A percentile compares a stretch with the other conserved stretches of the same genome.
Conservation (phyloP, 352 stramenopile species). For the Phytophthora sp. region DNA sequence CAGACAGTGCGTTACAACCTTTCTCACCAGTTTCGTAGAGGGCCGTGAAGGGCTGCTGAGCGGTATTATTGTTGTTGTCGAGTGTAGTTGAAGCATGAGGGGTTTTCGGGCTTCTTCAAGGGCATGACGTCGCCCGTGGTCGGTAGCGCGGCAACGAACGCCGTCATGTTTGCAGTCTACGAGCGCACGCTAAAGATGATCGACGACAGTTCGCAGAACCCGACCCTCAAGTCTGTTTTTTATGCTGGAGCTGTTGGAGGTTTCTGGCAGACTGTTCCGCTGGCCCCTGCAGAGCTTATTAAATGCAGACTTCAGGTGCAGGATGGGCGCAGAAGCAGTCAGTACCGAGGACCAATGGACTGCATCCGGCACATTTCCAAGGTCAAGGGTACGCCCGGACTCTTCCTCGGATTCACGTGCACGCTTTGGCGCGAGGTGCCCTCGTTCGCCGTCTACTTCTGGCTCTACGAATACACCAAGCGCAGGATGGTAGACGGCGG, state of each 20-base stretch:
- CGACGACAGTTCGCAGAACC: conserved; percentile 55
- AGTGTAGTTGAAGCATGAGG: conserved; percentile 64
- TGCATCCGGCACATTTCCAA: conserved; percentile 81
- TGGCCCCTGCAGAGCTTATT: conserved; percentile 83
- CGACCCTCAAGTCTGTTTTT: conserved; percentile 73
- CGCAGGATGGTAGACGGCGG: conserved; percentile 63
- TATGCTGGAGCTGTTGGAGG: conserved; percentile 70
- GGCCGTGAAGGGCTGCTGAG: not conserved
- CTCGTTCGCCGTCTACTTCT: conserved; percentile 88
- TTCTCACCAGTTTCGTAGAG: not conserved
- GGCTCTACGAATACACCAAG: conserved; percentile 81
- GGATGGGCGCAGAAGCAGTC: conserved; percentile 54
- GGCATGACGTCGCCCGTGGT: conserved; percentile 83
- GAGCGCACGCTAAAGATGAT: conserved; percentile 73
- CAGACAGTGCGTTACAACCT: conserved; percentile 41
- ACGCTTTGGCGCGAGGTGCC: conserved; percentile 82
- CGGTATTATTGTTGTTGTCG: not conserved
- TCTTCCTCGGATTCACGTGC: conserved; percentile 79
- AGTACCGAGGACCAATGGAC: conserved; percentile 74
- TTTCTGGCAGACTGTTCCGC: conserved; percentile 77
- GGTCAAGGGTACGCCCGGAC: conserved; percentile 54
- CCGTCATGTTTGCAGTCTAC: conserved; percentile 87
- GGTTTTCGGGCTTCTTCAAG: conserved; percentile 83
- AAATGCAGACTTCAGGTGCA: conserved; percentile 87
- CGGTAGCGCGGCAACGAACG: conserved; percentile 85